Conservation (phyloP, 140 eudicot genomes). For the Senecio squalidus region DNA sequence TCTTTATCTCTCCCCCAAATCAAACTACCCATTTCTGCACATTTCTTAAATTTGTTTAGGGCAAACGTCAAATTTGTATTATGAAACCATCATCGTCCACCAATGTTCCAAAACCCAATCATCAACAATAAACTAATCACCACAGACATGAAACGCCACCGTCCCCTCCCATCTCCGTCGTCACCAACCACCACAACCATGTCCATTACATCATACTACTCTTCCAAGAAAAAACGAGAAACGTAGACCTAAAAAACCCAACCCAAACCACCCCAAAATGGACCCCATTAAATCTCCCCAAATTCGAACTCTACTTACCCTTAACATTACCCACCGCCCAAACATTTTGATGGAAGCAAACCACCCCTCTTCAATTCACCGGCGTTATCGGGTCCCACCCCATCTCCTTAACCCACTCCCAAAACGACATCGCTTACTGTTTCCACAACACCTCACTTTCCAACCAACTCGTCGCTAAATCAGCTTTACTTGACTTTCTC, state of each 20-base stretch:
- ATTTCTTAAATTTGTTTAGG: too few species aligned
- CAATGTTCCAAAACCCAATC: too few species aligned
- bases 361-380: conserved; percentile 59
- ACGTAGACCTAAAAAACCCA: too few species aligned
- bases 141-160: conserved; percentile 52
- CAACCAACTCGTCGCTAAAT: conserved; percentile 26
- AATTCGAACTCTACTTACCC: conserved; percentile 74
- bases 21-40: too few species aligned
- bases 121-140: too few species aligned
- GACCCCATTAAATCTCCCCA: conserved; percentile 51
- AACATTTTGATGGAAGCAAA: conserved; percentile 88
- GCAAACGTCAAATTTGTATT: too few species aligned
- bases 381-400: conserved; percentile 73
- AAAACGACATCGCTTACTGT: conserved; percentile 30
- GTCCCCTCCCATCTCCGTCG: conserved; percentile 17
- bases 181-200: conserved; percentile 22
- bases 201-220: too few species aligned
- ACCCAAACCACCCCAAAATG: conserved; percentile 31
- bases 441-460: conserved; percentile 29
- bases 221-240: conserved; percentile 27
- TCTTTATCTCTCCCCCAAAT: too few species aligned
- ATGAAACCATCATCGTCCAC: too few species aligned
- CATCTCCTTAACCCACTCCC: conserved; percentile 50
- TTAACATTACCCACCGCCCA: conserved; percentile 97
- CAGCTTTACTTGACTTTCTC: conserved; percentile 60